A percentile compares a stretch with the other conserved stretches of the same genome.
These are phyloP conservation scores for Plasmodium cynomolgi DNA, from an alignment of 169 alveolate species.

Conservation along the genomic window DNA sequence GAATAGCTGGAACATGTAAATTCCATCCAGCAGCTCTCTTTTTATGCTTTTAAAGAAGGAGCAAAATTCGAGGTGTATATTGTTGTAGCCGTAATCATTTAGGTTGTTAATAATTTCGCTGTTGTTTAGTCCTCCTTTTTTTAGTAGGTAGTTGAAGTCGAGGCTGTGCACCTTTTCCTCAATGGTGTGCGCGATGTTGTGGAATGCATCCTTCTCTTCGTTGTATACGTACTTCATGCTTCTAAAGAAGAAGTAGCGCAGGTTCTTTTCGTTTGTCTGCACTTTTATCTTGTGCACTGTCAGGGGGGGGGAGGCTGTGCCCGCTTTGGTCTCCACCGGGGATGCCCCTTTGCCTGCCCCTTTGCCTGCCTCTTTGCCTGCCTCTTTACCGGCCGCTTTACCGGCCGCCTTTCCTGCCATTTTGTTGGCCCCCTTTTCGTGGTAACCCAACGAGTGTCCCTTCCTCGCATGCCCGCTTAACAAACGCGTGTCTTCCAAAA, in stretches of 20 bases:
- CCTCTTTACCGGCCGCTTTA: neutral
- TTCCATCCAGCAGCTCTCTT: constrained; percentile 84
- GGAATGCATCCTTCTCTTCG: constrained; percentile 77
- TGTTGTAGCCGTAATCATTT: constrained; percentile 79
- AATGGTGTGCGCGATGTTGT: constrained; percentile 78
- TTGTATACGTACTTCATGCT: constrained; percentile 80
- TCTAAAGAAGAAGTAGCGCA: constrained; percentile 53
- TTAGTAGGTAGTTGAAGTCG: constrained; percentile 79
- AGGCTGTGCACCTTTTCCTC: constrained; percentile 76
- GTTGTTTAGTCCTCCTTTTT: constrained; percentile 85
- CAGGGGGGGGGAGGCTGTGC: neutral
- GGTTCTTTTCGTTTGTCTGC: constrained; percentile 42
- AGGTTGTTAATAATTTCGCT: constrained; percentile 79
- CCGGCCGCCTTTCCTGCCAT: neutral
- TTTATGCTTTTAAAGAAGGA: constrained; percentile 79
- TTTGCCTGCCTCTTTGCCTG: neutral
- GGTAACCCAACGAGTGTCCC: neutral
- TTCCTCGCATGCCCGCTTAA: neutral
- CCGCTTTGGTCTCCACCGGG: neutral
- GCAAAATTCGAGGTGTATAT: constrained; percentile 75
- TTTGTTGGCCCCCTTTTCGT: neutral
- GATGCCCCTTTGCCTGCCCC: neutral
- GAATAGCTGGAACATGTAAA: constrained; percentile 83
- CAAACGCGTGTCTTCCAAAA: neutral
- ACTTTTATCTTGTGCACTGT: constrained; percentile 43